Evolutionary conservation across 257 asterid species (phyloP), one percentile per base, ranked within the genome.

Genomic region (Rhazya stricta): DNA sequence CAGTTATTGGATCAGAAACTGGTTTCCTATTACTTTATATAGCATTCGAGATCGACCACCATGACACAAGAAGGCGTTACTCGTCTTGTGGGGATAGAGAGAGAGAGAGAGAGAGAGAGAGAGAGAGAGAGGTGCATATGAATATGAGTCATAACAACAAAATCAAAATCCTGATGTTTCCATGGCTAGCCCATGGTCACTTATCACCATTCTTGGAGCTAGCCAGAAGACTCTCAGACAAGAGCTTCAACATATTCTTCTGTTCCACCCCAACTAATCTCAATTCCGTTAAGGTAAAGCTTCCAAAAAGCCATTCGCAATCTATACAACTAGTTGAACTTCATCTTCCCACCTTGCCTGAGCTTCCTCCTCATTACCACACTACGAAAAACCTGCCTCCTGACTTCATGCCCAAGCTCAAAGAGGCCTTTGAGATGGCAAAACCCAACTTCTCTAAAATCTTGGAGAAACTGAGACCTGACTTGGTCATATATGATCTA

Each of bases 361-460:
- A 79, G 5, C 89, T 88, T 53, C 86, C 82, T 3, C 71, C 86
- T 25, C 41, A 70, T 69, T 71, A 34, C 74, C 90, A 88, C 81
- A 85, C 91, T 73, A 85, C 92, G 63, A 88, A 88, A 69, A 89
- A 85, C 82, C 89, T 88, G 36, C 89, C 89, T 2, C 85, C 85
- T 21, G 66, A 73, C 42, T 85, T 86, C 46, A 83, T 84, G 83
- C 81, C 84, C 21, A 74, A 51, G 4, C 89, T 88, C 32, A 78
- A 83, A 60, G 75, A 11, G 8, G 85, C 86, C 30, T 85, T 81
- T n/a, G 85, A 84, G 11, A 46, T 53, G 74, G 71, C 88, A 3
- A 27, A 41, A 25, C 80, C 84, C 0, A 43, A 74, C 12, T 86
- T 86, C 48, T 3, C 56, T 6, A 23, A 25, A 1, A 68, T 84